Evolutionary conservation across 768 basidiomycete genomes (phyloP), one percentile per base, ranked within the genome.

Genomic region (Amanita rimosa): DNA sequence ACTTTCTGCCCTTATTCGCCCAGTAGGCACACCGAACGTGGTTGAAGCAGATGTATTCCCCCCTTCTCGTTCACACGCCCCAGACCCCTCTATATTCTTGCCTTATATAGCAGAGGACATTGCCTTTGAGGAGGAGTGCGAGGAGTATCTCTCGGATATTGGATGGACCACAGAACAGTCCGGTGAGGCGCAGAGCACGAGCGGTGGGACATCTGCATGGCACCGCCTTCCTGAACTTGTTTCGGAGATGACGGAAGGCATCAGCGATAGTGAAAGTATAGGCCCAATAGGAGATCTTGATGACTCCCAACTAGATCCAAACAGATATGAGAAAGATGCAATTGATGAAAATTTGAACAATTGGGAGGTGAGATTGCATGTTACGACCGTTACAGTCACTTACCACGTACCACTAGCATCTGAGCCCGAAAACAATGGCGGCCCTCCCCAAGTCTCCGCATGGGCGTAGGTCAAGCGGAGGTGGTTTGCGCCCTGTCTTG

Each of bases 61-160:
- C 21, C 96, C 96, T 0, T 74, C 84, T 22, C 88, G 92, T 27
- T 85, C 88, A 36, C 86, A 87, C 57, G 85, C 86, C 1, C 83
- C 85, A 0, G 85, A 90, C 60, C 79, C 85, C 9, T 81, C 80
- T 11, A 83, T 85, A 39, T 90, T 92, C 68, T 71, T 92, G 17
- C 90, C 91, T 13, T 96, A 91, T 61, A 91, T 88, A 35, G 84
- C 89, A 1, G 95, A 98, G 62, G 88, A 92, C 56, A 85, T 90
- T 51, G 92, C 91, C 0, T 94, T 93, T 55, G 94, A 97, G 59
- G 90, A 92, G 60, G 94, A 96, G 59, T 98, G 96, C 58, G 94
- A 97, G 62, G 93, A 95, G 59, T 92, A 95, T 57, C 69, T 98
- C 22, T 88, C 83, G n/a, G 90, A 90, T 59, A 68, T 93, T 19